Evolutionary conservation across 2,329 filamentous ascomycete species (phyloP).

Genomic region (Colletotrichum sp.): DNA sequence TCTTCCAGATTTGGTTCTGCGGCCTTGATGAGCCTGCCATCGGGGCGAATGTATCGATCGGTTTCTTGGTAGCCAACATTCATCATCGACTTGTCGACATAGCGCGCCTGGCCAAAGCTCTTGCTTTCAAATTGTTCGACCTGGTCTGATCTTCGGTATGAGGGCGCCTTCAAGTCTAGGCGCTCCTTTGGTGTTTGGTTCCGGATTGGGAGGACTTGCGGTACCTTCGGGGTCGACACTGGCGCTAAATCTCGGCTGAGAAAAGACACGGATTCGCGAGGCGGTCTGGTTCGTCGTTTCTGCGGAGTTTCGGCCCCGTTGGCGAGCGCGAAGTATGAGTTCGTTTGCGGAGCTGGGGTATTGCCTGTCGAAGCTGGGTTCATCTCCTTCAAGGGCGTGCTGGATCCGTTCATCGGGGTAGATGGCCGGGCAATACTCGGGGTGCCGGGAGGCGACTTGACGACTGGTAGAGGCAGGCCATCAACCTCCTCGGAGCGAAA

Average conservation of each 20-base stretch:
- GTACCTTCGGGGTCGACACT: slow-evolving; percentile 54
- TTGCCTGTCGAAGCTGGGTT: slow-evolving; percentile 48
- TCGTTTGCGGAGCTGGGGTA: slow-evolving; percentile 45
- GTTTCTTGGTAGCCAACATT: slow-evolving; percentile 96
- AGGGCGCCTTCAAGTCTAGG: slow-evolving; percentile 77
- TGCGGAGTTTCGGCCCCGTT: slow-evolving; percentile 42
- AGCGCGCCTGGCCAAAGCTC: slow-evolving; percentile 82
- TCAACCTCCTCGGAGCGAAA: slow-evolving; percentile 87
- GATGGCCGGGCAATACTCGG: slow-evolving; percentile 35
- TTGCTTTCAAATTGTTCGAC: slow-evolving; percentile 84
- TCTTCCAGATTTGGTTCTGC: slow-evolving; percentile 65
- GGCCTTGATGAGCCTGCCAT: slow-evolving; percentile 72
- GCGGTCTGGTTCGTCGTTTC: slow-evolving; percentile 49
- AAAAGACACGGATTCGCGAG: slow-evolving; percentile 56
- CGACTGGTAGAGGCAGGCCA: slow-evolving; percentile 59
- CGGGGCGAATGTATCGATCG: slow-evolving; percentile 82
- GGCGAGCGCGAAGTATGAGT: slow-evolving; percentile 31
- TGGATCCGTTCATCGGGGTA: slow-evolving; percentile 46
- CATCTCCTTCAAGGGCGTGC: slow-evolving; percentile 51
- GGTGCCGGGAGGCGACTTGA: slow-evolving; percentile 35
- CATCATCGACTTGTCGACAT: slow-evolving; percentile 95
- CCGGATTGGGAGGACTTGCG: slow-evolving; percentile 75
- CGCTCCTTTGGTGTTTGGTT: slow-evolving; percentile 83
- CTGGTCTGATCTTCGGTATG: slow-evolving; percentile 79
- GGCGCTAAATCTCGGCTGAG: slow-evolving; percentile 54